Conservation (phyloP, 441 rosid species). For the Syzygium malaccense region DNA sequence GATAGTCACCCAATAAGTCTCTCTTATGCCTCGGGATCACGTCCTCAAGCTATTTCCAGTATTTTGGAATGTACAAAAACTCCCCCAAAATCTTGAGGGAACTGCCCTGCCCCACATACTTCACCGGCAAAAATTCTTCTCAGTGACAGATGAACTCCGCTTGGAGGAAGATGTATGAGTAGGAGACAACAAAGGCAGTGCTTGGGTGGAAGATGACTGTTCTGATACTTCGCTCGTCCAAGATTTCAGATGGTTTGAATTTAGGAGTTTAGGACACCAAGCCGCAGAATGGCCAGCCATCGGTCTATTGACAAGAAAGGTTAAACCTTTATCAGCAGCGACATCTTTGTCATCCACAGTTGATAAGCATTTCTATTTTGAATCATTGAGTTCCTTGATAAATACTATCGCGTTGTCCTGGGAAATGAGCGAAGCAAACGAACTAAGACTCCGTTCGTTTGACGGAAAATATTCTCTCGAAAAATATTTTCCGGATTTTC, state of each 20-base stretch:
- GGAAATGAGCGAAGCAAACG: background rate
- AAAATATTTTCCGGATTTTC: too few relatives aligned
- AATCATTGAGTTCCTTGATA: background rate
- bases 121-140: background rate
- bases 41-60: background rate
- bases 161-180: background rate
- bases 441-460: too few relatives aligned
- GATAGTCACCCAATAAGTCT: background rate
- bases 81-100: background rate
- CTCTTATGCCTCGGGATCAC: background rate
- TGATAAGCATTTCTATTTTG: background rate
- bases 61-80: background rate
- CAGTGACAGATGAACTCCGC: background rate
- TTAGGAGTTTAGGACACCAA: background rate
- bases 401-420: background rate
- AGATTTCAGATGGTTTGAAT: background rate
- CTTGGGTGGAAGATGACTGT: background rate
- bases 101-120: background rate
- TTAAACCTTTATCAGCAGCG: background rate
- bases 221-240: background rate
- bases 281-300: background rate
- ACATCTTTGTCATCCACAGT: background rate
- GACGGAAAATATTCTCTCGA: too few relatives aligned
- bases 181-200: background rate
- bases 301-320: background rate